Evolutionary conservation across 2,329 filamentous ascomycete species (phyloP), one percentile per base, ranked within the genome.

Genomic region (Pseudopyricularia javanii): DNA sequence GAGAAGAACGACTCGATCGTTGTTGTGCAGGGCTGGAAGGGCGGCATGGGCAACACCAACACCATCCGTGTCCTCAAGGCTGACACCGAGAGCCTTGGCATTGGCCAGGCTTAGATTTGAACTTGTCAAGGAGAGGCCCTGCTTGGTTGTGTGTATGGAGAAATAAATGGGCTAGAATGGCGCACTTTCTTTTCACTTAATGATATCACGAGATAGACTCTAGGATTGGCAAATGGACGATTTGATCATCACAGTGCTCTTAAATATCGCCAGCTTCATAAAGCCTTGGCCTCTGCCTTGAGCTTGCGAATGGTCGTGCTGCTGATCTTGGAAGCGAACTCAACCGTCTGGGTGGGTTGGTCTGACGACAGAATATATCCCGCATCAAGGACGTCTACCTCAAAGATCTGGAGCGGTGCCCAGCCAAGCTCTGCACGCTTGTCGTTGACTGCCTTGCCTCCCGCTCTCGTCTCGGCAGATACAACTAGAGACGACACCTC

Each of bases 31-130:
- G 88, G 88, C 72, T 94, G 88, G 88, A 86, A 88, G 75, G 88
- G 88, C 63, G 88, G 88, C 61, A 88, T 91, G 83, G 88, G 88
- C 63, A 87, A 93, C 76, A 94, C 88, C 67, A 94, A 93, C 78
- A 93, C 88, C 45, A 70, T 82, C 61, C 79, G 79, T 56, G 79
- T 82, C 55, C 78, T 82, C 66, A 79, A 77, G 70, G 79, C 79
- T 48, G 76, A 82, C 63, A 71, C 75, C 20, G 71, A 77, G 61
- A 73, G 79, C 66, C 74, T 82, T 49, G 78, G 78, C 54, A 73
- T 81, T 59, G 77, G 76, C 47, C 67, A 75, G 63, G 59, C 60
- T 50, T 66, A 34, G 14, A 8, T 37, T 43, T 17, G 47, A 35
- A 47, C 14, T 5, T 26, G 20, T 35, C 24, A 32, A 35, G 7